Base-by-base conservation (phyloP, 371 early-diverging fungal species). In the Mortierella sp. region DNA sequence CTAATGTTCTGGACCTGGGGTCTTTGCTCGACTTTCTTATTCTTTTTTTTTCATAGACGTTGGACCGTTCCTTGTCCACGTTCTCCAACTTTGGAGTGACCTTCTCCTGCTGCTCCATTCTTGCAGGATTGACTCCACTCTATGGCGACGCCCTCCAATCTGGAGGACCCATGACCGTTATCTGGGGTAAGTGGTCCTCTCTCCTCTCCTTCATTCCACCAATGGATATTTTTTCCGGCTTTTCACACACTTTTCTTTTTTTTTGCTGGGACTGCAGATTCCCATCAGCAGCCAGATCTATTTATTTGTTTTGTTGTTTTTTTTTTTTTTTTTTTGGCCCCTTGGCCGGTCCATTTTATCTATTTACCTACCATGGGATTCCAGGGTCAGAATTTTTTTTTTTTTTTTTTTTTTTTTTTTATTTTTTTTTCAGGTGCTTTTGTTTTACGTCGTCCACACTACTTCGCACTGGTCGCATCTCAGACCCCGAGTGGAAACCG, bases 151-250 rank as follows among this genome's bases (percentile, higher is more conserved):
- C 88, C 26, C 83, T 92, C 83, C 82, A 83, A 68, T 83, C 87
- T 18, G 93, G 91, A 60, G 93, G 93, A 11, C 90, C 92, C 6
- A 85, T 89, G 61, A 87, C 88, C 12, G 84, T 91, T 51, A 84
- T 89, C 44, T 92, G 91, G 91, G 91, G 75, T 75, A 70, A 50
- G 59, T 57, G 12, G 7, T 11, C 37, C 30, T n/a, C n/a, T 58
- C 9, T 37, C 37, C 37, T 37, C 37, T 37, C 37, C 9, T 37
- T 37, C 9, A n/a, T n/a, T n/a, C n/a, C n/a, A n/a, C n/a, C n/a
- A n/a, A n/a, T n/a, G n/a, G n/a, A n/a, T n/a, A n/a, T n/a, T n/a
- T n/a, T n/a, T n/a, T n/a, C n/a, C n/a, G n/a, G n/a, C n/a, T n/a
- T n/a, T n/a, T n/a, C n/a, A n/a, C n/a, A n/a, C n/a, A n/a, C n/a